Base-by-base conservation (phyloP, 2,329 filamentous ascomycete species). In the Microdochium nivale region DNA sequence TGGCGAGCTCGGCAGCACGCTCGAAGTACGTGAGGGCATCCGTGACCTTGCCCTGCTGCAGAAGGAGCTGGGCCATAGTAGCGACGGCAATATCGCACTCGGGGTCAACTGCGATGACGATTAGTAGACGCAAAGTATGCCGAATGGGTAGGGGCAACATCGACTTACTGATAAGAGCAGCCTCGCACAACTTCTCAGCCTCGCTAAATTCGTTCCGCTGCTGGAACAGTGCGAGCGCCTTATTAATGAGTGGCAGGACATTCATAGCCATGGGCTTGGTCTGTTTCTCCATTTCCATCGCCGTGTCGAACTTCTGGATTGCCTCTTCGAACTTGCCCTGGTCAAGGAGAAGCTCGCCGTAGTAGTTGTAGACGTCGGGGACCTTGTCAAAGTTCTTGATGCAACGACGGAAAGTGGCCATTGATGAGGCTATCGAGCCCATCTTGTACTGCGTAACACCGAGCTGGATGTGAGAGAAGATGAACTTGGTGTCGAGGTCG, bases 371-470 rank as follows among this genome's bases (percentile, higher is more conserved):
- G 40, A 97, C 94, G 66, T 99, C 94, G 5, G 92, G 91, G 11
- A 95, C 89, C 67, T 92, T 88, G 65, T 90, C 88, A 66, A 99
- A 99, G 74, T 96, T 96, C 85, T 97, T 99, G 70, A 96, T 91
- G 71, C 90, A 96, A 57, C 91, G 82, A 61, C 92, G 84, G 84
- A 99, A 97, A 5, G 94, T 99, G 33, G 94, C 92, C 90, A 97
- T 97, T 47, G 91, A 96, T 9, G 91, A 96, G 8, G 94, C 94
- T 53, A 99, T 88, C 27, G 90, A 96, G 60, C 94, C 94, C 87
- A 97, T 95, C 84, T 99, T 99, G 79, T 99, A 99, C 73, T 99
- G 94, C 49, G 94, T 99, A 50, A 99, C 94, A 69, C 94, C 94
- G 44, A 99, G 88, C 72, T 99, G 94, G 64, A 99, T 99, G 74